Conservation (phyloP, 73 alveolate genomes). For the Urostyla sp. region DNA sequence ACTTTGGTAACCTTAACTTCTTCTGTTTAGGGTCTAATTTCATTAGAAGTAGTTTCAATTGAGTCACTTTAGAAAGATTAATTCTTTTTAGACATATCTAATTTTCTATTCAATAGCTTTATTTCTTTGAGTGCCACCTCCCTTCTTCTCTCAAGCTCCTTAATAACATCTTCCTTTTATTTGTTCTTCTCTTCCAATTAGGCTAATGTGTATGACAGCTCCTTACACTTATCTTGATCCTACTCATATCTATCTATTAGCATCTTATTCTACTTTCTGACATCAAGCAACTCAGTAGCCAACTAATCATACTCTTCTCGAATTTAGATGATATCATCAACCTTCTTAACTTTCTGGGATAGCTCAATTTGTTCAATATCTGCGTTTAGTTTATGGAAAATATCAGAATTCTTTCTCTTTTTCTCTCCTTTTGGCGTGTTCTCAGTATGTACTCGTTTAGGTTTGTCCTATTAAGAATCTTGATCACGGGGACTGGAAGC, state of each 20-base stretch:
- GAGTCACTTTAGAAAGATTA: neutral
- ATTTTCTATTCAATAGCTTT: neutral
- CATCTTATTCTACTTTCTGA: neutral
- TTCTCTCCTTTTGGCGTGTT: neutral
- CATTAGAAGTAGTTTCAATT: neutral
- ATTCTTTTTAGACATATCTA: neutral
- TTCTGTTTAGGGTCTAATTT: neutral
- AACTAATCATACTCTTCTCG: constrained; percentile 46
- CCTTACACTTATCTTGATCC: neutral
- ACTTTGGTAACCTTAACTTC: neutral
- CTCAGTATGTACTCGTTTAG: neutral
- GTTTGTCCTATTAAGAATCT: neutral
- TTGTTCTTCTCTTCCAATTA: constrained; percentile 19
- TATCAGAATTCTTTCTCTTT: constrained; percentile 2
- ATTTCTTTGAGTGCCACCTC: constrained; percentile 44
- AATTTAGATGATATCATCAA: constrained; percentile 25
- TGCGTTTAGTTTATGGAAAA: neutral
- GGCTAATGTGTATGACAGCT: neutral
- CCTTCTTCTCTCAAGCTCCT: constrained; percentile 43
- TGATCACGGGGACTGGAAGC: constrained; percentile 21
- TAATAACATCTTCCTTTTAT: neutral
- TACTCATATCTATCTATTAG: constrained; percentile 1
- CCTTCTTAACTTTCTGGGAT: neutral
- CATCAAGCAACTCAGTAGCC: constrained; percentile 14
- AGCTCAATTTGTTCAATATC: neutral